Evolutionary conservation across 805 yeast genomes (phyloP).

Genomic region (Pichia deserticola): DNA sequence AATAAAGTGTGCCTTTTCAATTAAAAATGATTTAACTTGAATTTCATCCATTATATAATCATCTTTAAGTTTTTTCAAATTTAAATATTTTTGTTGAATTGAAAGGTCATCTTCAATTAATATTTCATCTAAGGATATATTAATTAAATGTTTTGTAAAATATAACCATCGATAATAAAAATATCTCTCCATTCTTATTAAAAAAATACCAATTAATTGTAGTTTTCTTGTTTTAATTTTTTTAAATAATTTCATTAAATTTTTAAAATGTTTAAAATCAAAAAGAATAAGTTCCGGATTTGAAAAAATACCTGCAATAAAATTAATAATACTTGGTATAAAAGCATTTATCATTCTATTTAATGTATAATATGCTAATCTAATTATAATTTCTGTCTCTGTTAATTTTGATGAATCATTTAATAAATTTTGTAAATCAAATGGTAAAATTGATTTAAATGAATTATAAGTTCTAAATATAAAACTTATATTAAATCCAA

Average conservation of each 20-base stretch:
- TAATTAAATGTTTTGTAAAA: conserved; percentile 1
- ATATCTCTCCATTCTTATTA: conserved; percentile 5
- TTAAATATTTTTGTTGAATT: not conserved
- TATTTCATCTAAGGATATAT: not conserved
- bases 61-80: not conserved
- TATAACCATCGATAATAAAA: not conserved
- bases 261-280: not conserved
- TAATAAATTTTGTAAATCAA: conserved; percentile 6
- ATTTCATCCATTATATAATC: not conserved
- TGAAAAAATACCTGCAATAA: too few relatives aligned
- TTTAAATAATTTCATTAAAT: not conserved
- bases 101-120: not conserved
- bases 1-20: conserved; percentile 5
- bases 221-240: not conserved
- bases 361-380: conserved; percentile 1
- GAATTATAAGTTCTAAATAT: conserved; percentile 8
- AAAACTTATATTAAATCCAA: conserved; percentile 8
- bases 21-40: not conserved
- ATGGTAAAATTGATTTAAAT: conserved; percentile 10
- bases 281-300: not conserved
- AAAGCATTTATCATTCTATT: conserved; percentile 1
- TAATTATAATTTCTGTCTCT: conserved; percentile 1
- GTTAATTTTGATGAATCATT: not conserved
- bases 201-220: conserved; percentile 1
- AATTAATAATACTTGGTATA: conserved; percentile 4